A percentile compares a stretch with the other conserved stretches of the same genome.
Evolutionary conservation across 768 basidiomycete species (phyloP).

Genomic region (Tulasnella sp.): DNA sequence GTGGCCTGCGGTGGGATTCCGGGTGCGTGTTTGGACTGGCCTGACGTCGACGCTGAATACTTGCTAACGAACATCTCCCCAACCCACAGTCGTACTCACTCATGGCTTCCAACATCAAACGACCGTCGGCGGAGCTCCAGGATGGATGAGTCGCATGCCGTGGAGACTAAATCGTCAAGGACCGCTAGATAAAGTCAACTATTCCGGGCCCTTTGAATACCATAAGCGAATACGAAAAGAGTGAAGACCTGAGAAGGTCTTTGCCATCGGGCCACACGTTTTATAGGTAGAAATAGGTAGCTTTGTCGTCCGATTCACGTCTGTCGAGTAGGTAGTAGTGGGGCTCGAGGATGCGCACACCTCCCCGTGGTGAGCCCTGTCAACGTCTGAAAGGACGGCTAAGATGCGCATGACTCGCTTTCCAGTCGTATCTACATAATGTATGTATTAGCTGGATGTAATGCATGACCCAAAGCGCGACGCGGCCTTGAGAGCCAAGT

Average conservation of each 20-base stretch:
- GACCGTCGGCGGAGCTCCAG: not conserved
- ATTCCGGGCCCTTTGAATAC: no score
- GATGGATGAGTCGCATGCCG: not conserved
- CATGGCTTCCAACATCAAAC: not conserved
- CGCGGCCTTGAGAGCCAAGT: no score
- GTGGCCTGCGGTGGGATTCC: no score
- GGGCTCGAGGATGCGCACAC: not conserved
- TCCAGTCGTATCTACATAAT: no score
- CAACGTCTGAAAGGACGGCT: not conserved
- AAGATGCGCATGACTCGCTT: not conserved
- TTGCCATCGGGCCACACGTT: no score
- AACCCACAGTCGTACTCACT: not conserved
- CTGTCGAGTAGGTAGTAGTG: not conserved
- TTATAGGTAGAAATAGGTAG: no score
- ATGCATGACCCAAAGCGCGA: no score
- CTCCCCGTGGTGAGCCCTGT: not conserved
- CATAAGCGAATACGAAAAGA: no score
- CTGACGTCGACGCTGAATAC: not conserved
- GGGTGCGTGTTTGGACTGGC: not conserved
- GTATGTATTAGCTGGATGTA: no score
- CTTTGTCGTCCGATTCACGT: not conserved
- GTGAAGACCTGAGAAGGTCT: no score
- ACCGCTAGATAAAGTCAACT: not conserved
- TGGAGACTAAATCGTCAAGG: not conserved
- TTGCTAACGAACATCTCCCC: not conserved